Conservation (phyloP, 2,329 filamentous ascomycete species). For the Hypoxylon sp. region DNA sequence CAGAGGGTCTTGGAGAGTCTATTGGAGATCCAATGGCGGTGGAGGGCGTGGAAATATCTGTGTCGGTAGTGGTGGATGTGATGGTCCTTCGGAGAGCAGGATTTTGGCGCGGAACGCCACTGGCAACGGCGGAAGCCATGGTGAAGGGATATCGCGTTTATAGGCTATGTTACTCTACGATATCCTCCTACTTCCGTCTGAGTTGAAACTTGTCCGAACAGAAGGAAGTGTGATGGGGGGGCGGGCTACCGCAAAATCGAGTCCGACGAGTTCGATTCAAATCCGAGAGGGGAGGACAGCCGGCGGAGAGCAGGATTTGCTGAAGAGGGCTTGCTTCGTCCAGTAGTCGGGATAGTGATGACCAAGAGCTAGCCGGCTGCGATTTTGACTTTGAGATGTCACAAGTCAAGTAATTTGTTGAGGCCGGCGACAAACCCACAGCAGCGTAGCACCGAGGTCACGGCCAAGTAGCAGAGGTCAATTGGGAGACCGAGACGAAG, state of each 20-base stretch:
- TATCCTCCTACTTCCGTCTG: background rate
- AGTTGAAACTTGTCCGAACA: background rate
- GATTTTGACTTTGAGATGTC: slow-evolving; percentile 12
- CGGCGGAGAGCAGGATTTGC: background rate
- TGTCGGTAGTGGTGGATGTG: slow-evolving; percentile 57
- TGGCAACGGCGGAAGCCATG: slow-evolving; percentile 63
- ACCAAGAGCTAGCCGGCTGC: background rate
- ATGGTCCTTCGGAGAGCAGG: slow-evolving; percentile 63
- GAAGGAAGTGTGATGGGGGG: background rate
- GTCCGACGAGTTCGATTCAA: background rate
- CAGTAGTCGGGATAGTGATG: background rate
- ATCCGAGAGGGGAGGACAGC: background rate
- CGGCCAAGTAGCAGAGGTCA: slow-evolving; percentile 8
- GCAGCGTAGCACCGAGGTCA: slow-evolving; percentile 29
- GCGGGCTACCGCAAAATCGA: background rate
- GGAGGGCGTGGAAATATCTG: slow-evolving; percentile 64
- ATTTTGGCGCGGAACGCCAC: slow-evolving; percentile 59
- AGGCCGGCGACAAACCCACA: slow-evolving; percentile 16
- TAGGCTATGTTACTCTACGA: background rate
- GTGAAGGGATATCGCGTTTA: slow-evolving; percentile 4
- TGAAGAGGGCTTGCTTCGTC: background rate
- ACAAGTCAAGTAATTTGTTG: slow-evolving; percentile 14
- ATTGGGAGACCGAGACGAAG: slow-evolving; percentile 20
- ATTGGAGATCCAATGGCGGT: slow-evolving; percentile 69
- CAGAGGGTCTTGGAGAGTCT: slow-evolving; percentile 71